phyloP scores from a whole-genome alignment of 1,139 yeast species.

The Yamadazyma sp. region DNA sequence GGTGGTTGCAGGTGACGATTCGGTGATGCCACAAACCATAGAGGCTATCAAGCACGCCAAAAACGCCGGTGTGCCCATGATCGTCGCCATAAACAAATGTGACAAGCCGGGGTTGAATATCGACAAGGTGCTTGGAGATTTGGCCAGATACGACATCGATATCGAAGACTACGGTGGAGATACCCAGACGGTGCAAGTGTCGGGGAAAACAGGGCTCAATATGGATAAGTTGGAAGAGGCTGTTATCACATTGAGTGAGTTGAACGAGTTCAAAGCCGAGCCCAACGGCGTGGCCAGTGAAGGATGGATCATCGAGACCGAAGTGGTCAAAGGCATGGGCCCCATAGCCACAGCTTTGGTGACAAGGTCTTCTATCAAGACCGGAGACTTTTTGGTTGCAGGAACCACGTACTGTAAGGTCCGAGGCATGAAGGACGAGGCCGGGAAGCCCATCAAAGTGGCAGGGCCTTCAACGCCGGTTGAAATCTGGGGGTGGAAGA shows the following conservation, averaged over 20 bases:
- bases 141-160: conserved; percentile 75
- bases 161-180: conserved; percentile 96
- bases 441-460: conserved; percentile 57
- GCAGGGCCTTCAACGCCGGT: conserved; percentile 94
- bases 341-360: conserved; percentile 83
- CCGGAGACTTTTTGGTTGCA: conserved; percentile 74
- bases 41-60: conserved; percentile 96
- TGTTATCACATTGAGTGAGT: conserved; percentile 78
- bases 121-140: conserved; percentile 73
- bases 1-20: conserved; percentile 98
- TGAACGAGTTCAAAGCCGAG: conserved; percentile 76
- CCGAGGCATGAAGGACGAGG: conserved; percentile 75
- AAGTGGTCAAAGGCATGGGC: conserved; percentile 81
- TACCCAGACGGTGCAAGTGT: conserved; percentile 82
- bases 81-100: conserved; percentile 91
- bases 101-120: conserved; percentile 77
- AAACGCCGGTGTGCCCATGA: conserved; percentile 77
- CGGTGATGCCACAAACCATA: conserved; percentile 95
- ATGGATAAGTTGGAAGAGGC: conserved; percentile 92
- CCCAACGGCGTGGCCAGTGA: conserved; percentile 56
- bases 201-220: conserved; percentile 80
- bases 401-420: conserved; percentile 88
- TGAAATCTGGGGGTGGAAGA: conserved; percentile 94
- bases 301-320: conserved; percentile 90
- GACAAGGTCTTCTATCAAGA: conserved; percentile 71